Evolutionary conservation across 1,139 yeast species (phyloP), one percentile per base, ranked within the genome.

Genomic region (Saccharomyces uvarum): DNA sequence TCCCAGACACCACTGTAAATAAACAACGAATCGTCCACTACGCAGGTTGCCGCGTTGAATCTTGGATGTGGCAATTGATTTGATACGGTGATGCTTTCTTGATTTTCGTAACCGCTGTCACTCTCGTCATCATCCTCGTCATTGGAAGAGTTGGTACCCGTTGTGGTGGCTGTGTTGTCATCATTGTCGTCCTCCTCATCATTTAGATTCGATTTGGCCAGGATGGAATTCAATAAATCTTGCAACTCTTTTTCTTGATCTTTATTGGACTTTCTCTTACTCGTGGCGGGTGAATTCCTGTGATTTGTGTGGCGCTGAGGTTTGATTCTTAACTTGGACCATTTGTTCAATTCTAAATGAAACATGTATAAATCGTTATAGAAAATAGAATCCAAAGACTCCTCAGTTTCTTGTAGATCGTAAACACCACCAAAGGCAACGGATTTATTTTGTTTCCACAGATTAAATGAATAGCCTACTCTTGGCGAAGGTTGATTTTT

Each of bases 1-100:
- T 93, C 99, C 81, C 84, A 93, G 32, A 85, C 81, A 63, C 99
- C 99, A 28, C 98, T 97, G 67, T 80, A 90, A n/a, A 93, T 85
- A 69, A 84, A 93, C 55, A 90, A 75, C 0, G 79, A 78, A 67
- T 93, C 98, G 63, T 88, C 96, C 41, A 87, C 84, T 1, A 93
- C 96, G 57, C 95, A 84, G 3, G 91, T 81, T 1, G 93, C 75
- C 3, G 97, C 84, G 66, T 93, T 91, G 75, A 90, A 93, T 65
- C 98, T 77, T 5, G 93, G 83, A 66, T 93, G 98, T 1, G 98
- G 98, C 52, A 88, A 71, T 61, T 79, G 82, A 56, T 75, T 80
- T 60, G 82, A 72, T 0, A 83, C 42, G 16, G 29, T 28, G 19
- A 48, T 48, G 9, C 71, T 70, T 3, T 70, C 71, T 19, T 72